These are phyloP conservation scores for Halophytophthora polymorphica DNA, from an alignment of 352 stramenopile species.

Conservation along the genomic window DNA sequence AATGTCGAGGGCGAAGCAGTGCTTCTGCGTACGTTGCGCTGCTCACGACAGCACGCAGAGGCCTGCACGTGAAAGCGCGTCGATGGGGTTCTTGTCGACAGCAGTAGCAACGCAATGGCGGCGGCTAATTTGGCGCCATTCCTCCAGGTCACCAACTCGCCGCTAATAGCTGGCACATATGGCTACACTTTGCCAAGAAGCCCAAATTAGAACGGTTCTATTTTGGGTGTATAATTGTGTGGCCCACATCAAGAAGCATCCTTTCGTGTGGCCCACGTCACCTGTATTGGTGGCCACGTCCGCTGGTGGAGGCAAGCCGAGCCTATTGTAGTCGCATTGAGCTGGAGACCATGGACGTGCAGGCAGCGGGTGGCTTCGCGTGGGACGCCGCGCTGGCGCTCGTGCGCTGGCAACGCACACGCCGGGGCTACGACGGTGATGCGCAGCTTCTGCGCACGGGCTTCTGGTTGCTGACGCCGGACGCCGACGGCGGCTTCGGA, in stretches of 20 bases:
- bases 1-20: no score
- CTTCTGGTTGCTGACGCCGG: slow-evolving; percentile 27
- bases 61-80: no score
- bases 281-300: not conserved
- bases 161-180: no score
- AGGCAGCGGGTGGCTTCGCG: slow-evolving; percentile 9
- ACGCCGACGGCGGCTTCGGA: slow-evolving; percentile 12
- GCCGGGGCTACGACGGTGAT: slow-evolving; percentile 51
- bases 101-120: not conserved
- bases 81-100: no score
- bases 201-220: not conserved
- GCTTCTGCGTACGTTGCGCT: no score
- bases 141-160: no score
- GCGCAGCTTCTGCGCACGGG: slow-evolving; percentile 34
- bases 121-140: slow-evolving; percentile 14
- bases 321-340: no score
- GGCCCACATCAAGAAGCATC: slow-evolving; percentile 5
- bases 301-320: no score
- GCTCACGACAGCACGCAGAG: no score
- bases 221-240: slow-evolving; percentile 6
- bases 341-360: slow-evolving; percentile 5
- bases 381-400: slow-evolving; percentile 58
- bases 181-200: slow-evolving; percentile 1
- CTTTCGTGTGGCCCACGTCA: not conserved
- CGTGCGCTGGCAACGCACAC: slow-evolving; percentile 61